Evolutionary conservation across 306 rosid genomes (phyloP).

Genomic region (Astragalus membranaceus): DNA sequence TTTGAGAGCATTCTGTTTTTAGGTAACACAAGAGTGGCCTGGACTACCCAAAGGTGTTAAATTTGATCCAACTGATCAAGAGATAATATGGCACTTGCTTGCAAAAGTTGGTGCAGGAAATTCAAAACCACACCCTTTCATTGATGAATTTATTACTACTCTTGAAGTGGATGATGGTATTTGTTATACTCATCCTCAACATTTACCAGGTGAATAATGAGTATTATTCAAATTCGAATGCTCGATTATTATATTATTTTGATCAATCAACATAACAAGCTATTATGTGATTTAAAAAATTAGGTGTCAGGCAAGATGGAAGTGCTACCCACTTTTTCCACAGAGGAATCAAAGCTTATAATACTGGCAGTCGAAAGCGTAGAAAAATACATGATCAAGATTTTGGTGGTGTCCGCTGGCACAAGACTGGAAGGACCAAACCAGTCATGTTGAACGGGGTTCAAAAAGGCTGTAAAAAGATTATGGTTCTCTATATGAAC

Average conservation of each 20-base stretch:
- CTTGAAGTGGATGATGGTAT: constrained; percentile 65
- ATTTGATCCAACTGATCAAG: constrained; percentile 87
- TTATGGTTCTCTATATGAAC: constrained; percentile 70
- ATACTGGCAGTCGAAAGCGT: constrained; percentile 68
- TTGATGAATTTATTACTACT: constrained; percentile 62
- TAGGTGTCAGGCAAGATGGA: constrained; percentile 74
- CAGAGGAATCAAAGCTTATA: constrained; percentile 78
- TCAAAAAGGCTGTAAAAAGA: constrained; percentile 67
- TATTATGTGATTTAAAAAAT: constrained; percentile 21
- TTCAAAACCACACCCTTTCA: constrained; percentile 58
- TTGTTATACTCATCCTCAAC: constrained; percentile 71
- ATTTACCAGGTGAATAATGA: constrained; percentile 56
- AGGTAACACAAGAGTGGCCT: constrained; percentile 82
- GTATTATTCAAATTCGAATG: background rate
- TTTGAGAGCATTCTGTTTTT: constrained; percentile 16
- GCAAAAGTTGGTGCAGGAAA: constrained; percentile 53
- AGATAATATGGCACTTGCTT: constrained; percentile 67
- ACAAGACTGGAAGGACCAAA: constrained; percentile 82
- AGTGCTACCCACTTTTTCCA: constrained; percentile 70
- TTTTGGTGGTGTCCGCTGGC: constrained; percentile 75
- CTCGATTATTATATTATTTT: background rate
- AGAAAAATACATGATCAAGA: constrained; percentile 52
- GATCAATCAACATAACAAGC: background rate
- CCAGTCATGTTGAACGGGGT: constrained; percentile 50
- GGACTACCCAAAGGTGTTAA: constrained; percentile 90